Percentiles rank a stretch among this genome's conserved stretches.
Conservation (phyloP, 805 yeast genomes). For the Danielozyma ontarioensis region DNA sequence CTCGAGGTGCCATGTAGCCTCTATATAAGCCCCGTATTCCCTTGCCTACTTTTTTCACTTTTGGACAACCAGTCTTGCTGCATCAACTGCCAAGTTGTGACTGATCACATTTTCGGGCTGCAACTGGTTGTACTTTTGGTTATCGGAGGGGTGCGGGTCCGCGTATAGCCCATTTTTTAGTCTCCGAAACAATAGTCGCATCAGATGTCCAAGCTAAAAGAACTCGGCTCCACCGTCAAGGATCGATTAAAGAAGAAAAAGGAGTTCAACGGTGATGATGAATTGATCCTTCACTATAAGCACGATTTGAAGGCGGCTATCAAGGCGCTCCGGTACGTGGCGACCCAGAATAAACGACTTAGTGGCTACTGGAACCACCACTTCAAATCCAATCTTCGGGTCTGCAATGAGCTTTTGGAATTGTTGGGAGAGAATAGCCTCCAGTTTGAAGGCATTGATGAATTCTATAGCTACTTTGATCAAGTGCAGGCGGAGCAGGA, state of each 20-base stretch:
- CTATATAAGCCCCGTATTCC: no score
- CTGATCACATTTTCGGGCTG: not conserved
- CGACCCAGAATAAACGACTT: constrained; percentile 18
- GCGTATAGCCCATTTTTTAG: no score
- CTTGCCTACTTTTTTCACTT: no score
- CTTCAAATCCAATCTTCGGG: constrained; percentile 27
- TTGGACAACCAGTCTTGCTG: no score
- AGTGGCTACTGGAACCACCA: constrained; percentile 24
- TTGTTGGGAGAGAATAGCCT: constrained; percentile 33
- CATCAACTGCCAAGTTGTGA: not conserved
- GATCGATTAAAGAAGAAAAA: constrained; percentile 2
- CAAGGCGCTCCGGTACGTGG: constrained; percentile 40
- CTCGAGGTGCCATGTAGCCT: no score
- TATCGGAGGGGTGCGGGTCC: no score
- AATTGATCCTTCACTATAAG: constrained; percentile 35
- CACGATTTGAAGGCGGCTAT: constrained; percentile 37
- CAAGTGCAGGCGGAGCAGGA: constrained; percentile 20
- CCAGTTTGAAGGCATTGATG: constrained; percentile 28
- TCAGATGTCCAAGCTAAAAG: no score
- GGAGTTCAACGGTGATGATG: constrained; percentile 27
- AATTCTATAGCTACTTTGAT: constrained; percentile 26
- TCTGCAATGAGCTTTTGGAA: constrained; percentile 23
- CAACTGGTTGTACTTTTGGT: no score
- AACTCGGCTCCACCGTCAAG: not conserved
- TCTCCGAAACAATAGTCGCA: no score